Evolutionary conservation across 495 filamentous ascomycete species (phyloP).

Genomic region (Trypethelium eluteriae): DNA sequence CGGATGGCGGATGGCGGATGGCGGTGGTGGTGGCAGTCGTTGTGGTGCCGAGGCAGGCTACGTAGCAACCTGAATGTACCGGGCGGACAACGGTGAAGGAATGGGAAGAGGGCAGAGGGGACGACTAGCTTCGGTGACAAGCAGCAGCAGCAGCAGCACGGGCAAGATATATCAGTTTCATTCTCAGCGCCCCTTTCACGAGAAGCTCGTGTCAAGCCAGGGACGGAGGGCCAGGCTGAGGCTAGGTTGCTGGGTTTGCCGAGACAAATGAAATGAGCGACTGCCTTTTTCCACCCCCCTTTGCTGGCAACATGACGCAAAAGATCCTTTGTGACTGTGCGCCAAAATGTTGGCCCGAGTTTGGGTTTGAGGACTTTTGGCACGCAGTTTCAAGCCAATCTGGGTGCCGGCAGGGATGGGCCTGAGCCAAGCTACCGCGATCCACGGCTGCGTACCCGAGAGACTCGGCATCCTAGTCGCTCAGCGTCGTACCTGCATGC

Average conservation of each 20-base stretch:
- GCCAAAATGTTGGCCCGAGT: conserved; percentile 5
- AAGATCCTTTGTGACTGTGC: conserved; percentile 11
- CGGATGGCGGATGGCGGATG: no score
- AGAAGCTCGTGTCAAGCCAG: neutral
- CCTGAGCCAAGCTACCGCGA: conserved; percentile 2
- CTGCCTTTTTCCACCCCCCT: neutral
- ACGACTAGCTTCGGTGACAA: neutral
- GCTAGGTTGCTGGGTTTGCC: conserved; percentile 10
- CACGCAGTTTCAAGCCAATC: conserved; percentile 11
- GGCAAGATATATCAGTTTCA: conserved; percentile 11
- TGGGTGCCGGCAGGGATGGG: neutral
- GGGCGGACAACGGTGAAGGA: neutral
- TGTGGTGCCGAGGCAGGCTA: neutral
- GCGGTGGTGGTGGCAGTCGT: no score
- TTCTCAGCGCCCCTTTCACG: conserved; percentile 8
- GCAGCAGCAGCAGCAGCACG: neutral
- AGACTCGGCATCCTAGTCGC: neutral
- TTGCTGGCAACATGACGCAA: conserved; percentile 13
- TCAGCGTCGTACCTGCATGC: conserved; percentile 7
- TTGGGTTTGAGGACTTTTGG: conserved; percentile 10
- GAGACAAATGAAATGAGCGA: conserved; percentile 13
- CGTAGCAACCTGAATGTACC: neutral
- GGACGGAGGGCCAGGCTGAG: conserved; percentile 1
- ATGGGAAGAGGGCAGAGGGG: neutral
- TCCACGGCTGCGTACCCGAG: conserved; percentile 10